Evolutionary conservation across 1,139 yeast species (phyloP), one percentile per base, ranked within the genome.

Genomic region (Lodderomyces jiufengensis): DNA sequence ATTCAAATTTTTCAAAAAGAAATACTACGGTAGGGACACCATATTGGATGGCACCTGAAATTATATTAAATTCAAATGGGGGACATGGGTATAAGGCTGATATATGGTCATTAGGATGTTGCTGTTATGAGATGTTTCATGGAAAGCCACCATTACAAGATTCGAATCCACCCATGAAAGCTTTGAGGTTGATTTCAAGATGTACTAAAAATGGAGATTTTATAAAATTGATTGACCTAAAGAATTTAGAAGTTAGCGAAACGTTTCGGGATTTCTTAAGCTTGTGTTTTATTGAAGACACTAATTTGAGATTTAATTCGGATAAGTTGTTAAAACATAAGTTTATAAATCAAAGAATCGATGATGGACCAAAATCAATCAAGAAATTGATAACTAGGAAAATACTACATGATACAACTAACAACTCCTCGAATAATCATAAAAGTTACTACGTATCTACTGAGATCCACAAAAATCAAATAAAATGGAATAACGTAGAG

Each of bases 1-100:
- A 88, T 22, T 85, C 78, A 50, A 86, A 80, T 58, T 71, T 84
- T 57, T 85, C 83, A 34, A 75, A 80, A 39, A 56, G 95, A 46
- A 82, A 84, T 49, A 92, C 98, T 0, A 92, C 95, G 51, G 98
- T 92, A 7, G 98, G 99, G 0, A 92, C 98, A 0, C 98, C 99
- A 1, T 92, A 90, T 56, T 92, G 97, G 94, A 94, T 94, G 98
- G 95, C 97, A 0, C 98, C 98, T 0, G 99, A 94, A 52, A 95
- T 92, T 2, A 84, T 92, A 30, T 64, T 80, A 50, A 95, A 87
- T 54, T 83, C 84, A 37, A 57, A 61, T 30, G 73, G 72, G 32
- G 95, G 92, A 9, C 95, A 94, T 56, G 80, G 86, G 45, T 84
- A 74, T 53, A 76, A 84, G 47, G 96, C 98, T 1, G 98, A 94